phyloP scores from a whole-genome alignment of 2,329 filamentous ascomycete species.

The Atkinsonella hypoxylon region DNA sequence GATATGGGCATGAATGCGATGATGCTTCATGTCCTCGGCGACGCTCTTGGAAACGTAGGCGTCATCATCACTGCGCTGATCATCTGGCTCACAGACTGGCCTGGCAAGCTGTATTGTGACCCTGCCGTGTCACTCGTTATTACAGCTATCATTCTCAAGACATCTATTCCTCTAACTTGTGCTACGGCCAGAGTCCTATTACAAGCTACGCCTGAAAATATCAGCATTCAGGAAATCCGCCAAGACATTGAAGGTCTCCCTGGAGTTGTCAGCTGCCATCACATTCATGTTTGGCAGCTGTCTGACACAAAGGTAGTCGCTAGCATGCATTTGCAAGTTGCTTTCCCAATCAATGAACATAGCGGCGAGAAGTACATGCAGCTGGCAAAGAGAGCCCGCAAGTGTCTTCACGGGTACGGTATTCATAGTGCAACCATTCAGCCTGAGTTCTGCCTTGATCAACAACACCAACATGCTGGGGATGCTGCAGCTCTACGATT shows the following conservation, averaged over 20 bases:
- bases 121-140: conserved; percentile 90
- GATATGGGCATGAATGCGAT: conserved; percentile 95
- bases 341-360: conserved; percentile 76
- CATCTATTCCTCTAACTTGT: conserved; percentile 66
- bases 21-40: conserved; percentile 65
- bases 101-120: conserved; percentile 77
- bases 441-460: conserved; percentile 65
- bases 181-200: conserved; percentile 80
- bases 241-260: conserved; percentile 79
- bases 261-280: conserved; percentile 83
- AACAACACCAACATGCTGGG: conserved; percentile 28
- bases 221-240: conserved; percentile 81
- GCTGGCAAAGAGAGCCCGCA: conserved; percentile 68
- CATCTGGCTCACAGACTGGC: conserved; percentile 82
- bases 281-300: conserved; percentile 95
- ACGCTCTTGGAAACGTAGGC: conserved; percentile 76
- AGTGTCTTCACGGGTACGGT: conserved; percentile 86
- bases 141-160: conserved; percentile 64
- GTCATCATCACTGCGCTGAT: conserved; percentile 73
- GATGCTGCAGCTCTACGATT: conserved; percentile 23
- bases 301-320: conserved; percentile 91
- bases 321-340: conserved; percentile 84
- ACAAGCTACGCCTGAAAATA: conserved; percentile 82
- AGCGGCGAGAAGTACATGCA: conserved; percentile 79
- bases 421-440: conserved; percentile 98